Evolutionary conservation across 306 rosid species (phyloP), one percentile per base, ranked within the genome.

Genomic region (Hippophae gyantsensis): DNA sequence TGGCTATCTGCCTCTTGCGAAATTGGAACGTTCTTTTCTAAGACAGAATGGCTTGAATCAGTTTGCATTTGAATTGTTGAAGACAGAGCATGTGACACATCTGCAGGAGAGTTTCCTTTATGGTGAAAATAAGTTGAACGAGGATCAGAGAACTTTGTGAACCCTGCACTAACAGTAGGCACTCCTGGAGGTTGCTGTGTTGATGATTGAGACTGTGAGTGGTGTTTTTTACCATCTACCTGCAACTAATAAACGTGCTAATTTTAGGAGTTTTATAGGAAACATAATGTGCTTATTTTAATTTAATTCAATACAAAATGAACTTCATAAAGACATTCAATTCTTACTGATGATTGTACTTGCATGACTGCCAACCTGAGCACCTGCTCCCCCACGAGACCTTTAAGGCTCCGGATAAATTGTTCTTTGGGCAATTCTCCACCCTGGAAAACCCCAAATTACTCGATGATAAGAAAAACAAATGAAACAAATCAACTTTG

Each of bases 381-480:
- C 89, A 87, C 78, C 78, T 87, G 98, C 50, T 81, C 93, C 64
- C 98, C 98, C 2, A 85, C 98, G 56, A 92, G 78, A 63, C 79
- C 58, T 81, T 81, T 80, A 81, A 92, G 81, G 67, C 59, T 89
- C 73, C 83, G 82, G 44, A 83, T 78, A 84, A 92, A 92, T 62
- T 65, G 76, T 47, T 92, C 96, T 77, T 92, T 92, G 23, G 84
- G 68, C 61, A 87, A 81, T 82, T 87, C 98, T 27, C 38, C 38
- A 27, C 38, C 38, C 38, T 27, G 38, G 38, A 27, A 27, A 27
- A 27, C 38, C 38, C 38, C 38, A 27, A 27, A 57, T 85, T 86
- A 62, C 65, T 87, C 98, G 85, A 66, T 9, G 71, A 73, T 59
- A 64, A 69, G 38, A 64, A 58, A 72, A 45, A 67, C 42, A 67